phyloP scores from a whole-genome alignment of 1,284 basidiomycete species.

The Lentinula novae-zelandiae region DNA sequence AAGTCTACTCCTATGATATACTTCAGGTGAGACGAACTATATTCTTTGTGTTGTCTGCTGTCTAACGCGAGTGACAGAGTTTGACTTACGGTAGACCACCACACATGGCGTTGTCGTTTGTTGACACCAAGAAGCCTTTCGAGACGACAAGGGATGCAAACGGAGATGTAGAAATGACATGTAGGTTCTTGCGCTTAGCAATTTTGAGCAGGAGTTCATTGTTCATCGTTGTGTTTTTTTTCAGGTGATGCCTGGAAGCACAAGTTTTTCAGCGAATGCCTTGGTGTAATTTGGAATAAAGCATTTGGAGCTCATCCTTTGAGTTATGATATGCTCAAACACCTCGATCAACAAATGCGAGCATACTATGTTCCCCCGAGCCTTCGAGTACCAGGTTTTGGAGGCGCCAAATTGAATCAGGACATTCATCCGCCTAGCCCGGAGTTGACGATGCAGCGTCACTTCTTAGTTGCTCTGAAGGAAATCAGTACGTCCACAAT shows the following conservation, averaged over 20 bases:
- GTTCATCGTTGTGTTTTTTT: not conserved
- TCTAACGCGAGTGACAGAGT: conserved; percentile 36
- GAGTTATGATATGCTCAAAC: conserved; percentile 55
- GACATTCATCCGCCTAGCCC: conserved; percentile 8
- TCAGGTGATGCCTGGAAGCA: conserved; percentile 65
- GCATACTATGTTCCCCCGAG: conserved; percentile 56
- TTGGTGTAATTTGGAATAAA: conserved; percentile 60
- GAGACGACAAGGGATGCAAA: conserved; percentile 42
- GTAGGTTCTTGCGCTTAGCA: conserved; percentile 33
- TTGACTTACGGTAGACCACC: conserved; percentile 67
- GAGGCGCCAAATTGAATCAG: conserved; percentile 19
- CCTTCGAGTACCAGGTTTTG: conserved; percentile 61
- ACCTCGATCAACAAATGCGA: conserved; percentile 54
- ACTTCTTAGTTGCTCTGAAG: conserved; percentile 8
- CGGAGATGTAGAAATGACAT: conserved; percentile 62
- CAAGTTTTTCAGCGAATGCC: conserved; percentile 54
- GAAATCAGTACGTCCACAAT: conserved; percentile 2
- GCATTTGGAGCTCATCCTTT: conserved; percentile 60
- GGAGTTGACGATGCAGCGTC: conserved; percentile 2
- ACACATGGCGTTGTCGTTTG: conserved; percentile 54
- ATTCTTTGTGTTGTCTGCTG: not conserved
- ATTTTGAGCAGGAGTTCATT: not conserved
- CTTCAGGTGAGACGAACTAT: conserved; percentile 49
- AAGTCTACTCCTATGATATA: conserved; percentile 62
- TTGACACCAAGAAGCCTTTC: conserved; percentile 57